Evolutionary conservation across 2,329 filamentous ascomycete genomes (phyloP).

Genomic region (Ascochyta lentis): DNA sequence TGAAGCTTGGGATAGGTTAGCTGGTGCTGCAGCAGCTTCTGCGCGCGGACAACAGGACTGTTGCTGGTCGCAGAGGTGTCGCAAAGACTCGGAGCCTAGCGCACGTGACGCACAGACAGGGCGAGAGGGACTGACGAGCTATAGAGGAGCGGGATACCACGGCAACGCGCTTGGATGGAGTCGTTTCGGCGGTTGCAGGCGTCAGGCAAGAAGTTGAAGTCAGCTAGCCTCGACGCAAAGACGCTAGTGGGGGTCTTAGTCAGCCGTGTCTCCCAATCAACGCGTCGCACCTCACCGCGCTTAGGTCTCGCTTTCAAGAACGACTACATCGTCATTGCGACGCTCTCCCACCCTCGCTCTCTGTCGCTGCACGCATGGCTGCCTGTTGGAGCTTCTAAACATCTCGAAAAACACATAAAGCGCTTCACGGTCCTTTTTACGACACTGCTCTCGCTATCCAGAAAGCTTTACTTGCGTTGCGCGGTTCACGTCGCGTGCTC

Average conservation of each 20-base stretch:
- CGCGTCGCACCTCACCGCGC: slow-evolving; percentile 30
- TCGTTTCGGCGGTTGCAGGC: slow-evolving; percentile 30
- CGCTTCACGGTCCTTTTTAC: background rate
- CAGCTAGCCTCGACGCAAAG: slow-evolving; percentile 15
- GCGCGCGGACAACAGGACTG: slow-evolving; percentile 23
- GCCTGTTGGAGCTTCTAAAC: slow-evolving; percentile 17
- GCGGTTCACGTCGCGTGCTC: slow-evolving; percentile 39
- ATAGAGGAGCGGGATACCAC: slow-evolving; percentile 31
- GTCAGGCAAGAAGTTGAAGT: slow-evolving; percentile 35
- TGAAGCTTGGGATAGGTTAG: slow-evolving; percentile 27
- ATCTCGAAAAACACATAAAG: slow-evolving; percentile 1
- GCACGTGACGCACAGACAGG: slow-evolving; percentile 31
- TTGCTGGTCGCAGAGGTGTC: slow-evolving; percentile 14
- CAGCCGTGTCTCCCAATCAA: slow-evolving; percentile 30
- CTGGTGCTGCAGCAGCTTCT: slow-evolving; percentile 26
- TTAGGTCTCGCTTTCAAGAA: slow-evolving; percentile 25
- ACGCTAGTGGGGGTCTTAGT: slow-evolving; percentile 1
- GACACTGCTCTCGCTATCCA: slow-evolving; percentile 17
- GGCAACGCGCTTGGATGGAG: slow-evolving; percentile 39
- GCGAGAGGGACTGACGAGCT: slow-evolving; percentile 26
- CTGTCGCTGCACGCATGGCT: slow-evolving; percentile 22
- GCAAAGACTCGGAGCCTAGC: slow-evolving; percentile 20
- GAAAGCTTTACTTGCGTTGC: slow-evolving; percentile 18
- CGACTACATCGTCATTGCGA: slow-evolving; percentile 11
- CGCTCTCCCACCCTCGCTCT: slow-evolving; percentile 19